Percentiles rank a stretch among this genome's conserved stretches.
These are phyloP conservation scores for Pharnaceum exiguum DNA, from an alignment of 148 eudicot species.

Conservation along the genomic window DNA sequence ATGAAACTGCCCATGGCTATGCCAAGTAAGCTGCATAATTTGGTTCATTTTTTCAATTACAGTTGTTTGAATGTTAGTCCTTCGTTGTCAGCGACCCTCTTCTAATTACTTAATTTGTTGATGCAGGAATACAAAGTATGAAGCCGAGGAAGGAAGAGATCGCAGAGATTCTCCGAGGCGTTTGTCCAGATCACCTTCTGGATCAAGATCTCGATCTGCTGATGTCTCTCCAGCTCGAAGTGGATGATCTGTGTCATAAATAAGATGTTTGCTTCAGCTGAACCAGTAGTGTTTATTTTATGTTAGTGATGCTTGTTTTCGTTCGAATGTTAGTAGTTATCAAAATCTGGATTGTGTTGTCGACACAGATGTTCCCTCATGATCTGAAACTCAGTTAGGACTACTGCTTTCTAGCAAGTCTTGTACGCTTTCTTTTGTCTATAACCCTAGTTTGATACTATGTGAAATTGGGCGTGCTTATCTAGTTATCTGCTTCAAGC, in stretches of 20 bases:
- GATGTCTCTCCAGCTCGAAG: constrained; percentile 43
- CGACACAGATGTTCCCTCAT: too few species aligned
- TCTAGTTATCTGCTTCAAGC: too few species aligned
- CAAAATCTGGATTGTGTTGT: too few species aligned
- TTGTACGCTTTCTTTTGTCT: too few species aligned
- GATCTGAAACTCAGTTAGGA: too few species aligned
- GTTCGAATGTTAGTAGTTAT: neutral
- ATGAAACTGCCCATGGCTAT: constrained; percentile 33
- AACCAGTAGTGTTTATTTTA: too few species aligned
- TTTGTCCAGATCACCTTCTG: constrained; percentile 57
- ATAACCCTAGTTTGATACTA: too few species aligned
- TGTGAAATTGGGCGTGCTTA: too few species aligned
- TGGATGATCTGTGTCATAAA: constrained; percentile 21
- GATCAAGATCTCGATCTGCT: constrained; percentile 63
- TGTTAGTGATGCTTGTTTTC: constrained; percentile 1
- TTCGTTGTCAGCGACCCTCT: neutral
- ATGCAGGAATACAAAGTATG: constrained; percentile 39
- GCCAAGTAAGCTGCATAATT: constrained; percentile 18
- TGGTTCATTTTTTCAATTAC: neutral
- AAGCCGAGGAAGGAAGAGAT: constrained; percentile 32
- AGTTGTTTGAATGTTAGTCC: neutral
- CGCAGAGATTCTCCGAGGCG: constrained; percentile 39
- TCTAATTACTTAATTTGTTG: neutral
- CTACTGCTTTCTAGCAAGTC: too few species aligned
- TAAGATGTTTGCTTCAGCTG: neutral